Conservation (phyloP, 352 stramenopile genomes). For the Pythium apleroticum region DNA sequence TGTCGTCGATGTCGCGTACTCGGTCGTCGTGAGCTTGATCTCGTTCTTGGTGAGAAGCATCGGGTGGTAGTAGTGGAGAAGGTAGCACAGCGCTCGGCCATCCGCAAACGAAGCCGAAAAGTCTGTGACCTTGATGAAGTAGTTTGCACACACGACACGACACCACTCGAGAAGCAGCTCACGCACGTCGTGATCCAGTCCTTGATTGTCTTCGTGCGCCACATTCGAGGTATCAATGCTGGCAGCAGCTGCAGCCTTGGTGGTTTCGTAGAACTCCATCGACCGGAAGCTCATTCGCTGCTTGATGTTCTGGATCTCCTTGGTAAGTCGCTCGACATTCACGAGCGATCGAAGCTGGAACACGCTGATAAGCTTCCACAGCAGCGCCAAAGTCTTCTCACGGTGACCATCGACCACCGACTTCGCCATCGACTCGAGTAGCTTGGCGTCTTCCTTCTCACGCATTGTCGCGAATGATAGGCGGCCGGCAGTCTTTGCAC, state of each 20-base stretch:
- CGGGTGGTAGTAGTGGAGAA: constrained; percentile 97
- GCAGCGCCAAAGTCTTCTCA: constrained; percentile 92
- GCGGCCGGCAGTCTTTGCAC: constrained; percentile 1
- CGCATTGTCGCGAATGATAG: constrained; percentile 45
- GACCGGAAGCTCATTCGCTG: constrained; percentile 70
- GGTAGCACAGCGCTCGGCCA: constrained; percentile 89
- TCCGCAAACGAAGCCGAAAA: constrained; percentile 94
- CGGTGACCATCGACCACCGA: constrained; percentile 96
- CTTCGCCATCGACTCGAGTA: constrained; percentile 75
- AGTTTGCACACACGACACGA: constrained; percentile 90
- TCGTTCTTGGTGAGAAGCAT: constrained; percentile 78
- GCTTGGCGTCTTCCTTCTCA: constrained; percentile 55
- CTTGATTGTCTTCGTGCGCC: constrained; percentile 38
- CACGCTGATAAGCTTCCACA: constrained; percentile 93
- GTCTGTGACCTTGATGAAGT: constrained; percentile 82
- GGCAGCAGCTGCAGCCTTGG: neutral
- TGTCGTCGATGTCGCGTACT: constrained; percentile 28
- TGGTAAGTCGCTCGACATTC: constrained; percentile 61
- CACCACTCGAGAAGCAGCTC: constrained; percentile 91
- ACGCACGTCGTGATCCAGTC: constrained; percentile 40
- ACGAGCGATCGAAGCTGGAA: constrained; percentile 91
- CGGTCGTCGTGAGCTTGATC: constrained; percentile 47
- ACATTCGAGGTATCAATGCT: constrained; percentile 30
- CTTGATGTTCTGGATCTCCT: constrained; percentile 77
- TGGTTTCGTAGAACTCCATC: constrained; percentile 53